Evolutionary conservation across 2,329 filamentous ascomycete species (phyloP), one percentile per base, ranked within the genome.

Genomic region (Nemania serpens): DNA sequence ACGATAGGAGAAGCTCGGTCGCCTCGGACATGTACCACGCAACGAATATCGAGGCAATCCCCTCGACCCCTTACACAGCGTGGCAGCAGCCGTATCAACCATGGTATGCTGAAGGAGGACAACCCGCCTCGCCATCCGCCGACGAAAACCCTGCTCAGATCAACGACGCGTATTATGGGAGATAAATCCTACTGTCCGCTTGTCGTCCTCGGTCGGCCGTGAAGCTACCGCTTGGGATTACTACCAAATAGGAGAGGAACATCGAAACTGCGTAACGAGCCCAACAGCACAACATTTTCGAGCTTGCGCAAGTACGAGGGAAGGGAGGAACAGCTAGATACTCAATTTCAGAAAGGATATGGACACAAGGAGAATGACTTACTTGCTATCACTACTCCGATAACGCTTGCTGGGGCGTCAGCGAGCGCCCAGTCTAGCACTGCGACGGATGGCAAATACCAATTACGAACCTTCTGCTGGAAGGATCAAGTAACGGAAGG

Each of bases 21-120:
- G 73, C 80, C 1, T 66, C 73, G 5, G 80, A 80, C 10, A 74
- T 81, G 54, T 83, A 83, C 56, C 73, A 76, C 3, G 69, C 79
- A n/a, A 39, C 65, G 20, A 66, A 57, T 25, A 59, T 64, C 13
- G 63, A 67, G 39, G 62, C 59, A 18, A 43, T 64, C 5, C 74
- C 77, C 3, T 66, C 77, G 13, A 62, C 76, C 6, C 72, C 68
- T 37, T 81, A 81, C 61, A 72, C 75, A 11, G 61, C 74, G 17
- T 84, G 82, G 82, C 77, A 78, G 36, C 78, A 79, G 47, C 72
- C 76, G 29, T 80, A 79, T 52, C 68, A 76, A n/a, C 81, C 79
- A 75, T 64, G 68, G 71, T n/a, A 59, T 22, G 58, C 43, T 4
- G 54, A 60, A 52, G 59, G 58, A 22, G 72, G 68, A n/a, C 79